phyloP scores from a whole-genome alignment of 148 eudicot genomes.

The Silene conica region DNA sequence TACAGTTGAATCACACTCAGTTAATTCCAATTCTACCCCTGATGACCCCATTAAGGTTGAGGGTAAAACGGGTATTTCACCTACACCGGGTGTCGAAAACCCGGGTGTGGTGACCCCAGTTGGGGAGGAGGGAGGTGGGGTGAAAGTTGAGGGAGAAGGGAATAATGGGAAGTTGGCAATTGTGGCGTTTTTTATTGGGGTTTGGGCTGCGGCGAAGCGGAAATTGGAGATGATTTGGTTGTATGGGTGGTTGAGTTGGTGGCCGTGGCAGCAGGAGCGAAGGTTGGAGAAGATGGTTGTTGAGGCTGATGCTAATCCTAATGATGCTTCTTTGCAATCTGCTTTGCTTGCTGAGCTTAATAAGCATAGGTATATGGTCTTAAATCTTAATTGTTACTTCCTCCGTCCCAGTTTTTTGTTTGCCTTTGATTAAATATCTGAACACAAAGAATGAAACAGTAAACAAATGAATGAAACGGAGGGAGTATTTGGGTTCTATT shows the following conservation, averaged over 20 bases:
- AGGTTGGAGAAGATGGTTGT: slow-evolving; percentile 51
- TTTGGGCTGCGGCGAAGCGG: slow-evolving; percentile 39
- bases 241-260: slow-evolving; percentile 70
- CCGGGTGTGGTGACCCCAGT: slow-evolving; percentile 12
- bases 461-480: too few species aligned
- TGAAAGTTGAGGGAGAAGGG: slow-evolving; percentile 9
- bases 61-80: slow-evolving; percentile 3
- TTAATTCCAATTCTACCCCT: slow-evolving; percentile 13
- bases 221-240: slow-evolving; percentile 46
- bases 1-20: slow-evolving; percentile 33
- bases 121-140: background rate
- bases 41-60: slow-evolving; percentile 13
- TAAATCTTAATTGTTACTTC: background rate
- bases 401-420: too few species aligned
- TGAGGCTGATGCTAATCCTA: slow-evolving; percentile 80
- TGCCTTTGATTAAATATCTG: too few species aligned
- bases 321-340: slow-evolving; percentile 64
- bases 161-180: slow-evolving; percentile 36
- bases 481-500: background rate
- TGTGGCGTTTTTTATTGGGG: slow-evolving; percentile 58
- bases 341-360: slow-evolving; percentile 79
- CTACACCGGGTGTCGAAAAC: slow-evolving; percentile 10
- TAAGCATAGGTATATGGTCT: slow-evolving; percentile 55
- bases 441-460: too few species aligned
- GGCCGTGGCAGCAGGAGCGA: slow-evolving; percentile 78